Conservation (phyloP, 2,329 filamentous ascomycete genomes). For the Tolypocladium guangdongense region DNA sequence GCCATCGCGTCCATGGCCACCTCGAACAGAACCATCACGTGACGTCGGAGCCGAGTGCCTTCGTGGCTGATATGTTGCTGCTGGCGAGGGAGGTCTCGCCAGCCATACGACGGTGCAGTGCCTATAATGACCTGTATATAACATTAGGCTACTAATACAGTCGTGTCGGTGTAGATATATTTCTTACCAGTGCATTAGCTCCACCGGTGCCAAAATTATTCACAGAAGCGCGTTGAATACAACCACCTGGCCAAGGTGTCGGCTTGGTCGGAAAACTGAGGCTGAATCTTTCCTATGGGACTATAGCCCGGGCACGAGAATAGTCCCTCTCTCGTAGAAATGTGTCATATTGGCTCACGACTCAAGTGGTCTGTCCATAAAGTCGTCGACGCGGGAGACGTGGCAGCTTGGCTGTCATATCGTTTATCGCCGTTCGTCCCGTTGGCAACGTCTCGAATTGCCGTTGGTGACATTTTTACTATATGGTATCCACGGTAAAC, state of each 20-base stretch:
- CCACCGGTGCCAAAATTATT: slow-evolving; percentile 33
- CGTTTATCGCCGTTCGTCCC: background rate
- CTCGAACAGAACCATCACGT: background rate
- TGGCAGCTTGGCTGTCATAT: background rate
- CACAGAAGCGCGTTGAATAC: slow-evolving; percentile 30
- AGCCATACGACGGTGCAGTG: background rate
- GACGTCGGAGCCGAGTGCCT: background rate
- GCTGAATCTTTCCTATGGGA: background rate
- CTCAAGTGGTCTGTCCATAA: background rate
- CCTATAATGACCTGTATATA: background rate
- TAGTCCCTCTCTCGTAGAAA: slow-evolving; percentile 2
- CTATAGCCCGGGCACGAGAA: background rate
- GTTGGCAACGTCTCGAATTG: background rate
- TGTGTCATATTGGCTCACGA: background rate
- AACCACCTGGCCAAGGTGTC: slow-evolving; percentile 21
- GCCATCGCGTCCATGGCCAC: no score
- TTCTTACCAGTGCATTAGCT: slow-evolving; percentile 29
- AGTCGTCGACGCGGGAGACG: background rate
- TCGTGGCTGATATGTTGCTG: background rate
- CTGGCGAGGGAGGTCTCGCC: background rate
- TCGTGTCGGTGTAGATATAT: background rate
- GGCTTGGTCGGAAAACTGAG: slow-evolving; percentile 18
- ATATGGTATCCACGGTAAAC: no score
- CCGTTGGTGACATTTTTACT: background rate
- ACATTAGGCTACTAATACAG: background rate